These are phyloP conservation scores for Torrubiellomyces zombiae DNA, from an alignment of 2,329 filamentous ascomycete genomes.

Conservation along the genomic window DNA sequence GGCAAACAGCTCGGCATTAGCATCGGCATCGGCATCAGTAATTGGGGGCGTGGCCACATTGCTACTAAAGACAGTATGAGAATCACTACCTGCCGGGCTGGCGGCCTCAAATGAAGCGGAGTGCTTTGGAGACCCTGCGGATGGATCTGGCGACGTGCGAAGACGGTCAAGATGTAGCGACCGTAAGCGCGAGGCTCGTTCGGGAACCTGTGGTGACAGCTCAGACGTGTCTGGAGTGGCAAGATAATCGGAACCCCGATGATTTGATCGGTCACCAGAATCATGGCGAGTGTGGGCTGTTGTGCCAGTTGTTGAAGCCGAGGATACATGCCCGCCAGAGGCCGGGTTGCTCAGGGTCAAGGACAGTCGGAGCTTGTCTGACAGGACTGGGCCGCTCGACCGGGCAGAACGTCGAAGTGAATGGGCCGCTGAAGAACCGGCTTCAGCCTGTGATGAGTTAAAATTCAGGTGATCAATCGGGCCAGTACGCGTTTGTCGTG, in stretches of 20 bases:
- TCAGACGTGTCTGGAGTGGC: conserved; percentile 44
- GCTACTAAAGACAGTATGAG: conserved; percentile 43
- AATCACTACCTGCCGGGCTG: conserved; percentile 37
- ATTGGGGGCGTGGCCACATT: conserved; percentile 60
- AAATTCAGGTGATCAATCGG: conserved; percentile 15
- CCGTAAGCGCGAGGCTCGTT: conserved; percentile 22
- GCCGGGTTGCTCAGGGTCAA: conserved; percentile 11
- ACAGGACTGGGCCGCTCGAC: conserved; percentile 13
- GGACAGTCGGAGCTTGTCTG: conserved; percentile 19
- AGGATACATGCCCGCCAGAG: conserved; percentile 1
- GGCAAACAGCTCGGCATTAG: conserved; percentile 45
- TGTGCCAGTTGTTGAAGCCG: conserved; percentile 1
- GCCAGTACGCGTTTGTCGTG: conserved; percentile 13
- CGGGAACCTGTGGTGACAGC: conserved; percentile 12
- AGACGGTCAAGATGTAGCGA: conserved; percentile 23
- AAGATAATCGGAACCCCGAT: conserved; percentile 19
- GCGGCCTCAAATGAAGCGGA: conserved; percentile 32
- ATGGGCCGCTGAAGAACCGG: no score
- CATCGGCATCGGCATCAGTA: conserved; percentile 53
- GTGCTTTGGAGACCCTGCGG: conserved; percentile 12
- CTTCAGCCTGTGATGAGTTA: conserved; percentile 1
- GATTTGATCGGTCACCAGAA: conserved; percentile 9
- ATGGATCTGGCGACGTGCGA: conserved; percentile 27
- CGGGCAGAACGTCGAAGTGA: conserved; percentile 11
- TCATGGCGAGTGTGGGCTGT: conserved; percentile 8